Base-by-base conservation (phyloP, 2,329 filamentous ascomycete genomes). In the Fonsecaea multimorphosa region DNA sequence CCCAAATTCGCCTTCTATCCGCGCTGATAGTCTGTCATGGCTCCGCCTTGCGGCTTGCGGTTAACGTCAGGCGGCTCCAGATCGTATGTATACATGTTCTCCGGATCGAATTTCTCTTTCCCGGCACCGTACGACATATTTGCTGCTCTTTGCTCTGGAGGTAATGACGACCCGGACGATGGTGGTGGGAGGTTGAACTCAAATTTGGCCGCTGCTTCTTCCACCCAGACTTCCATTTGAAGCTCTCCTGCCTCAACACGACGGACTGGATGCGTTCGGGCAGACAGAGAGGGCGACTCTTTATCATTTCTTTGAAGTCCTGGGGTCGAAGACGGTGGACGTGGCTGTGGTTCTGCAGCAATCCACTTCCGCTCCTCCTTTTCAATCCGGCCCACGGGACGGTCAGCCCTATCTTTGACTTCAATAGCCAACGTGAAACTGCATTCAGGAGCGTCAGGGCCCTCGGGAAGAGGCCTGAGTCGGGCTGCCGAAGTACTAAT, bases 221-320 rank as follows among this genome's bases (percentile, higher is more conserved):
- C 89, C 63, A 91, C 84, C 88, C 88, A 91, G 64, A 88, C 82
- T 74, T 91, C 89, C 72, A 91, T 83, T 27, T 85, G 79, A 74
- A 91, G 85, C 65, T 89, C 86, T 3, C 88, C 89, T 2, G 86
- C 85, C 70, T 88, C 84, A 19, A 91, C 83, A 34, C 83, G 82
- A 68, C 89, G 81, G 52, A 91, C 80, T 1, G 89, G 86, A 55
- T 83, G 85, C 12, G 85, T 87, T 72, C 80, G 85, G 34, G 81
- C 80, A 8, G 85, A 84, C 27, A 12, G 22, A 7, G 22, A n/a
- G 31, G 19, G 16, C 16, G 46, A 11, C 34, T 2, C 12, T 24
- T 27, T 24, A 3, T 36, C 31, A 14, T 51, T 36, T 29, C 27
- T 6, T 63, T 40, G 49, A 12, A n/a, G 7, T 64, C 16, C 8